Conservation (phyloP, 75 land plant genomes). For the Cryptomeria japonica region DNA sequence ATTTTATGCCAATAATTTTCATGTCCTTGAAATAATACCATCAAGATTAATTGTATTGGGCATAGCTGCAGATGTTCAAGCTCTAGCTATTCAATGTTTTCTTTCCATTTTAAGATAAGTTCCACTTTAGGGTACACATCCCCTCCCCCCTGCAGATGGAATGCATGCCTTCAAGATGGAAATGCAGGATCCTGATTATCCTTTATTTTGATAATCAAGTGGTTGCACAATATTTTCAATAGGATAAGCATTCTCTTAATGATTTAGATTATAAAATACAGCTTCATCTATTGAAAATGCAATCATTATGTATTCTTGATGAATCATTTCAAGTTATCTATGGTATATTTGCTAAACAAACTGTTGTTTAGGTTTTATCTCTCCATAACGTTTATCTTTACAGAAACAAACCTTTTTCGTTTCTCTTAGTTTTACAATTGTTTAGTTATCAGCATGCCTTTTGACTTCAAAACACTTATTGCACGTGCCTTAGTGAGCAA, state of each 20-base stretch:
- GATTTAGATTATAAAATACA: not conserved
- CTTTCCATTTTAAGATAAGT: not conserved
- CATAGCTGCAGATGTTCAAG: not conserved
- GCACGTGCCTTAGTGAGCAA: not conserved
- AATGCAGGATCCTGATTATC: not conserved
- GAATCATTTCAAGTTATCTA: not conserved
- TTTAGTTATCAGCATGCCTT: not conserved
- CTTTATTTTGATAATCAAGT: not conserved
- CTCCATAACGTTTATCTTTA: not conserved
- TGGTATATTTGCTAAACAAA: not conserved
- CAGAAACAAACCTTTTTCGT: not conserved
- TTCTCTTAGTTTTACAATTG: not conserved
- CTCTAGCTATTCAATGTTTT: not conserved
- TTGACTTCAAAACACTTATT: not conserved
- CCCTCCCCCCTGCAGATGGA: not conserved
- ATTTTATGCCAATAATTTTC: not conserved
- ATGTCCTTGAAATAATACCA: not conserved
- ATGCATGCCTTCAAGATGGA: not conserved
- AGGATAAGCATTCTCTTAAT: not conserved
- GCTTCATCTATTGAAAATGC: not conserved
- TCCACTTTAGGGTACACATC: not conserved
- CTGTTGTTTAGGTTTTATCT: not conserved
- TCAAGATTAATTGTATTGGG: not conserved
- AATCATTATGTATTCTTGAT: not conserved
- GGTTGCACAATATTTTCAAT: not conserved